Conservation (phyloP, 805 yeast genomes). For the Metschnikowia aberdeeniae region DNA sequence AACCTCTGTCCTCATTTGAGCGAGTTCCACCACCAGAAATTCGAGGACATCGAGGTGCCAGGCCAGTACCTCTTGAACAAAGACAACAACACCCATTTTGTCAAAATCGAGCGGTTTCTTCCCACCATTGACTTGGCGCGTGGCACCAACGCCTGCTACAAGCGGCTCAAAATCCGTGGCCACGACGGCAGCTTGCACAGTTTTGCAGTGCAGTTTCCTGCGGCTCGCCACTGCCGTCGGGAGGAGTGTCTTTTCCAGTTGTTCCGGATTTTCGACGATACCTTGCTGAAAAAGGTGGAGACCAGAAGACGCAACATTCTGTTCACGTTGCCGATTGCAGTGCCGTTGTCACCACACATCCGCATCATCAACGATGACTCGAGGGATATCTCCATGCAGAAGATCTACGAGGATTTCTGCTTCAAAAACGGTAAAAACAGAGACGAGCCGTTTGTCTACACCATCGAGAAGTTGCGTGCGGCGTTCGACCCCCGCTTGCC, state of each 20-base stretch:
- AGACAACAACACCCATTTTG: constrained; percentile 85
- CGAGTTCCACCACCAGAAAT: constrained; percentile 96
- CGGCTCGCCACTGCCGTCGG: constrained; percentile 94
- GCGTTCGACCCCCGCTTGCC: constrained; percentile 93
- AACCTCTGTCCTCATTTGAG: constrained; percentile 90
- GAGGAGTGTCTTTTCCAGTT: constrained; percentile 93
- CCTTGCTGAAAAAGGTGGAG: constrained; percentile 76
- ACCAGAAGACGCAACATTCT: constrained; percentile 80
- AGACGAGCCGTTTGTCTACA: constrained; percentile 87
- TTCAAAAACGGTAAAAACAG: constrained; percentile 64
- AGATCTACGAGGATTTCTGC: constrained; percentile 85
- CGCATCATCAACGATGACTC: constrained; percentile 83
- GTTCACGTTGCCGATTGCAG: constrained; percentile 85
- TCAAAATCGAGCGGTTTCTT: constrained; percentile 88
- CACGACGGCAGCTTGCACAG: constrained; percentile 89
- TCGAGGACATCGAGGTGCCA: constrained; percentile 95
- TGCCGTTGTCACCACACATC: constrained; percentile 92
- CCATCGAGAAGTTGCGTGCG: constrained; percentile 79
- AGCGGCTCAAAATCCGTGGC: constrained; percentile 84
- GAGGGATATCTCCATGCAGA: constrained; percentile 70
- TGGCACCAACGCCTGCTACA: constrained; percentile 86
- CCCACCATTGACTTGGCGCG: constrained; percentile 86
- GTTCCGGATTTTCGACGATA: constrained; percentile 83
- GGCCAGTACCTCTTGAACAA: constrained; percentile 90
- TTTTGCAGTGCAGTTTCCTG: constrained; percentile 96